phyloP scores from a whole-genome alignment of 2,329 filamentous ascomycete genomes.

The Hysterium pulicare region DNA sequence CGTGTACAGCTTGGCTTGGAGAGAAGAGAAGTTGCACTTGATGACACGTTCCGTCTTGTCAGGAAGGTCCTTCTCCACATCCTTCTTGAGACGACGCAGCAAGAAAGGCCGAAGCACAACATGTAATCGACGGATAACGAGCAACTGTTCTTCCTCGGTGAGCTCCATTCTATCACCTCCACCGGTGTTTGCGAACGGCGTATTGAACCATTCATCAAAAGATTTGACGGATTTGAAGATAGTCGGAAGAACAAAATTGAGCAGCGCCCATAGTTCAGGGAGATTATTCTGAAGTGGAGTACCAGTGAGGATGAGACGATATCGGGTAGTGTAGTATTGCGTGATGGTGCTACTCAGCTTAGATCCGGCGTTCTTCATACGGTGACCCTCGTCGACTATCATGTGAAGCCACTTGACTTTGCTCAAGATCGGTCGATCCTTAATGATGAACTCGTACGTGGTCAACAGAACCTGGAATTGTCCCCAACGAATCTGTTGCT shows the following conservation, averaged over 20 bases:
- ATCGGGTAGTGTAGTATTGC: constrained; percentile 90
- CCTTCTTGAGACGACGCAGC: constrained; percentile 96
- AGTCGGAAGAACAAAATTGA: constrained; percentile 96
- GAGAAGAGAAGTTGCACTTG: constrained; percentile 96
- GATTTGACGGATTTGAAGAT: constrained; percentile 99
- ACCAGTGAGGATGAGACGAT: constrained; percentile 94
- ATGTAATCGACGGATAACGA: constrained; percentile 96
- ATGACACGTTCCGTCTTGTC: constrained; percentile 99
- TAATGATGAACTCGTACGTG: constrained; percentile 99
- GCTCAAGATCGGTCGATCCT: constrained; percentile 88
- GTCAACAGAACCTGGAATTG: constrained; percentile 95
- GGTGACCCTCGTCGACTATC: constrained; percentile 99
- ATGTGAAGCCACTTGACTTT: constrained; percentile 99
- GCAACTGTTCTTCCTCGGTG: constrained; percentile 98
- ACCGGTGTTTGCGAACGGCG: constrained; percentile 96
- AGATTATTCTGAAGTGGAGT: constrained; percentile 97
- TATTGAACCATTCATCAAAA: constrained; percentile 99
- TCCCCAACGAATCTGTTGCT: constrained; percentile 90
- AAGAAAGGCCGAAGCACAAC: constrained; percentile 97
- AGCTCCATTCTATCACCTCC: constrained; percentile 98
- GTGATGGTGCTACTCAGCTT: constrained; percentile 95
- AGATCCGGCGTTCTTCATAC: constrained; percentile 98
- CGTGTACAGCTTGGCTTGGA: constrained; percentile 93
- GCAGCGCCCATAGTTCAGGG: constrained; percentile 91
- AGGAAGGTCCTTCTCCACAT: constrained; percentile 97